A percentile compares a stretch with the other conserved stretches of the same genome.
These are phyloP conservation scores for Pseudogymnoascus verrucosus DNA, from an alignment of 2,329 filamentous ascomycete species.

Conservation along the genomic window DNA sequence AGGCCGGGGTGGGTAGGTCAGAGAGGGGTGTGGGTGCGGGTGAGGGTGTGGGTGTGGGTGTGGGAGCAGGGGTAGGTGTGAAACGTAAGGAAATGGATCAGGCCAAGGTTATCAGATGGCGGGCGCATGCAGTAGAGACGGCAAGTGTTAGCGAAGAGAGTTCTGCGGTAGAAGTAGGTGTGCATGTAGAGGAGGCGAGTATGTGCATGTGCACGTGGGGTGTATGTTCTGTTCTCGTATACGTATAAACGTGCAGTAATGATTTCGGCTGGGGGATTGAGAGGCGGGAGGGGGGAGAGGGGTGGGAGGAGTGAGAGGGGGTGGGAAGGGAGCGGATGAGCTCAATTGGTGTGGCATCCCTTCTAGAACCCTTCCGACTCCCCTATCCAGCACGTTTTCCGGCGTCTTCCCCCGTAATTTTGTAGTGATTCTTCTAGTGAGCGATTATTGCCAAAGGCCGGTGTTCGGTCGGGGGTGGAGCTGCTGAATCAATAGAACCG, in stretches of 20 bases:
- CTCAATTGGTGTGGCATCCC: neutral
- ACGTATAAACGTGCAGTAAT: neutral
- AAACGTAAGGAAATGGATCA: neutral
- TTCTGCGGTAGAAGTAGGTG: too few species aligned
- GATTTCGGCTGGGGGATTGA: neutral
- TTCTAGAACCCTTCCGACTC: too few species aligned
- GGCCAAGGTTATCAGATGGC: neutral
- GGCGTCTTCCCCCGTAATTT: too few species aligned
- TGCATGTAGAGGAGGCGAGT: too few species aligned
- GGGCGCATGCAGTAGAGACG: neutral
- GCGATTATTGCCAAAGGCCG: too few species aligned
- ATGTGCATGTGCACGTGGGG: neutral
- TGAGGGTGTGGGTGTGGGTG: neutral
- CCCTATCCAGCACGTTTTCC: neutral
- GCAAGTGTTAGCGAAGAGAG: neutral
- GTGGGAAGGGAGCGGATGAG: too few species aligned
- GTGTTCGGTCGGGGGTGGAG: neutral
- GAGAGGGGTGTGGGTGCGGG: too few species aligned
- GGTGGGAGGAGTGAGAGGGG: too few species aligned
- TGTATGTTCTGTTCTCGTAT: neutral
- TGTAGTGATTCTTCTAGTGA: too few species aligned
- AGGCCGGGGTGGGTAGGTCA: neutral
- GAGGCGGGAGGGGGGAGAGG: neutral
- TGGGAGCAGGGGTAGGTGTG: neutral
- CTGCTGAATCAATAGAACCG: neutral